A percentile compares a stretch with the other conserved stretches of the same genome.
Conservation (phyloP, 1,284 basidiomycete genomes). For the Apiotrichum porosum region DNA sequence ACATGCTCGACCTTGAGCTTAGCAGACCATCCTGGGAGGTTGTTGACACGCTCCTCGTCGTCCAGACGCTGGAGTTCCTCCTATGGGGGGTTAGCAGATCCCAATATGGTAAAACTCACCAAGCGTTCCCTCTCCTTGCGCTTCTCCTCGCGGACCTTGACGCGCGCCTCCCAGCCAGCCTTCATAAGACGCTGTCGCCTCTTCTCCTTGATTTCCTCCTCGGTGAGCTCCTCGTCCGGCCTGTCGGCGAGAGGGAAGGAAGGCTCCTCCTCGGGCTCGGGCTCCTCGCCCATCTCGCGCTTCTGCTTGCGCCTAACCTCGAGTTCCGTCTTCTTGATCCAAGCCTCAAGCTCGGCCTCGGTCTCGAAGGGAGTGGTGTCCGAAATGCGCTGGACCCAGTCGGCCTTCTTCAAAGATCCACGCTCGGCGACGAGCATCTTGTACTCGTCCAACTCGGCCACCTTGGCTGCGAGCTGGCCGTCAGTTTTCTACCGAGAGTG, state of each 20-base stretch:
- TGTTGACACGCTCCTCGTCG: slow-evolving; percentile 67
- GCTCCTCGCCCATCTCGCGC: slow-evolving; percentile 64
- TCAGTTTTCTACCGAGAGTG: neutral
- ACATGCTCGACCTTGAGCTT: slow-evolving; percentile 71
- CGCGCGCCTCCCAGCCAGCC: slow-evolving; percentile 88
- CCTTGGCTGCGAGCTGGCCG: slow-evolving; percentile 32
- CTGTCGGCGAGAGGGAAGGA: slow-evolving; percentile 84
- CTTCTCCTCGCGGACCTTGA: slow-evolving; percentile 80
- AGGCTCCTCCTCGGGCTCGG: slow-evolving; percentile 62
- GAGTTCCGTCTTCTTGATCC: slow-evolving; percentile 69
- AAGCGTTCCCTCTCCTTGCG: slow-evolving; percentile 69
- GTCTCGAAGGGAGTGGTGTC: slow-evolving; percentile 66
- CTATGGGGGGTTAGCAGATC: no score
- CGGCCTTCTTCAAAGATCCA: slow-evolving; percentile 64
- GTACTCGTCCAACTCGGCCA: slow-evolving; percentile 73
- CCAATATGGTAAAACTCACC: no score
- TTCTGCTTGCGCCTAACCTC: slow-evolving; percentile 63
- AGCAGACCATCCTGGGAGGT: slow-evolving; percentile 67
- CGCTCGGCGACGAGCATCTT: slow-evolving; percentile 63
- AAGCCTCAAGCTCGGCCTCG: slow-evolving; percentile 60
- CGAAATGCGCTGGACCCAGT: slow-evolving; percentile 58
- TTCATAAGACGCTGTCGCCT: slow-evolving; percentile 88
- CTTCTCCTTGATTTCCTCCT: slow-evolving; percentile 92
- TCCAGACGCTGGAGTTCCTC: slow-evolving; percentile 70
- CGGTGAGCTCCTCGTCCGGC: slow-evolving; percentile 88